Conservation (phyloP, 768 basidiomycete genomes). For the Rhizopogon rudus region DNA sequence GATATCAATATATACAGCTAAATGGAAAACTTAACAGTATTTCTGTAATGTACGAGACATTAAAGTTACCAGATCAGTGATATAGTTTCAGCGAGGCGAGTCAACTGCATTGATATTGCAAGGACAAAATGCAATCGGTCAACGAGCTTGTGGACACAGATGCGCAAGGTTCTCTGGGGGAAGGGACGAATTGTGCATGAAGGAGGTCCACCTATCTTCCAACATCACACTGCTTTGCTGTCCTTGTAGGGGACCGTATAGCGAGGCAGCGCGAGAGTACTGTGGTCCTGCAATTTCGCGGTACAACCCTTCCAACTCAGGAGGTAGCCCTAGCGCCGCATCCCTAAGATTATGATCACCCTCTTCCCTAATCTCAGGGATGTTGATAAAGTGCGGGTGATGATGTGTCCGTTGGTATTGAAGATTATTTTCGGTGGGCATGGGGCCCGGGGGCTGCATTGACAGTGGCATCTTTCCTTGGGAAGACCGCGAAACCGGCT, state of each 20-base stretch:
- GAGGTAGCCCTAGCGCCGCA: slow-evolving; percentile 1
- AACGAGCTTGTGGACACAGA: not conserved
- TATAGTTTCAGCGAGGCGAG: not conserved
- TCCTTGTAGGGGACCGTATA: not conserved
- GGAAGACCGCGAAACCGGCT: not conserved
- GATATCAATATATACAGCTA: not conserved
- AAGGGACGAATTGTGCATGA: slow-evolving; percentile 26
- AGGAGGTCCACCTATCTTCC: slow-evolving; percentile 37
- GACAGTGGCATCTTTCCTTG: not conserved
- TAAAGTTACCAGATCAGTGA: not conserved
- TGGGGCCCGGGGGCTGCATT: not conserved
- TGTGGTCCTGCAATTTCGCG: slow-evolving; percentile 26
- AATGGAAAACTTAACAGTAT: not conserved
- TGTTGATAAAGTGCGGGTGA: not conserved
- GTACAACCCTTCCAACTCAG: slow-evolving; percentile 33
- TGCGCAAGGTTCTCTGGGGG: not conserved
- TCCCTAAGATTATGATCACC: not conserved
- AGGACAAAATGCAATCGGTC: not conserved
- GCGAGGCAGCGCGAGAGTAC: not conserved
- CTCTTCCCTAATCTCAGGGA: not conserved
- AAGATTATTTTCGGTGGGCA: not conserved
- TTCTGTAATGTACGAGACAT: not conserved
- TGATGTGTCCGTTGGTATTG: slow-evolving; percentile 1
- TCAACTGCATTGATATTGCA: not conserved
- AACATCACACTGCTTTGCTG: slow-evolving; percentile 19